A percentile compares a stretch with the other conserved stretches of the same genome.
phyloP scores from a whole-genome alignment of 148 eudicot species.

The Pouteria glomerata region DNA sequence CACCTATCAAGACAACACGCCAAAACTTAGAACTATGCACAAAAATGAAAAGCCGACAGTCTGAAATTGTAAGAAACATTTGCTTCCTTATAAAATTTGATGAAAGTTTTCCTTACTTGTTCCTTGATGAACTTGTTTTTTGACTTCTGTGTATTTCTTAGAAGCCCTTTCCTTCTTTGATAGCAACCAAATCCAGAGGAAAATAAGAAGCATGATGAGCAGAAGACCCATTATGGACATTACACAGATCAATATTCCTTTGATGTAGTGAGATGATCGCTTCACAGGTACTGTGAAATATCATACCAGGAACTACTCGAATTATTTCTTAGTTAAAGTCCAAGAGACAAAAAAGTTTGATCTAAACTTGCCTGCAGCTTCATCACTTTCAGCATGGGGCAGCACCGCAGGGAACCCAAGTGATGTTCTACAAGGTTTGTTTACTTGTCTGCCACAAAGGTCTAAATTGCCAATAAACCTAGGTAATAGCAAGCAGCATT shows the following conservation, averaged over 20 bases:
- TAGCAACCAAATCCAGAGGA: conserved; percentile 73
- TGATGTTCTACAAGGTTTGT: conserved; percentile 83
- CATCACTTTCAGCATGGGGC: conserved; percentile 86
- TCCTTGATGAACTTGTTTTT: conserved; percentile 78
- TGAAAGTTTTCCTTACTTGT: conserved; percentile 35
- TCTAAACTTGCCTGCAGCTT: conserved; percentile 53
- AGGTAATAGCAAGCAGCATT: not conserved
- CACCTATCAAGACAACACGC: conserved; percentile 39
- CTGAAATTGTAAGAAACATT: not conserved
- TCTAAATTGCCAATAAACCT: conserved; percentile 87
- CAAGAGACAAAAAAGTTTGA: conserved; percentile 7
- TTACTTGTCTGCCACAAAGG: conserved; percentile 90
- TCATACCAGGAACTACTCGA: conserved; percentile 12
- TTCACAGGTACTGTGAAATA: conserved; percentile 53
- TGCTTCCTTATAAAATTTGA: conserved; percentile 25
- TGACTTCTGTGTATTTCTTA: conserved; percentile 83
- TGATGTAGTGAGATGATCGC: conserved; percentile 70
- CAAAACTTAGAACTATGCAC: not conserved
- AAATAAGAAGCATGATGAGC: conserved; percentile 51
- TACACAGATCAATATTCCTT: conserved; percentile 66
- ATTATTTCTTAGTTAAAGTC: too few species aligned
- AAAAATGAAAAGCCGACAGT: not conserved
- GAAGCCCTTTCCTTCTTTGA: conserved; percentile 90
- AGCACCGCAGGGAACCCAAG: conserved; percentile 94
- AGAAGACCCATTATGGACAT: conserved; percentile 58